Base-by-base conservation (phyloP, 2,329 filamentous ascomycete species). In the Exophiala sp. region DNA sequence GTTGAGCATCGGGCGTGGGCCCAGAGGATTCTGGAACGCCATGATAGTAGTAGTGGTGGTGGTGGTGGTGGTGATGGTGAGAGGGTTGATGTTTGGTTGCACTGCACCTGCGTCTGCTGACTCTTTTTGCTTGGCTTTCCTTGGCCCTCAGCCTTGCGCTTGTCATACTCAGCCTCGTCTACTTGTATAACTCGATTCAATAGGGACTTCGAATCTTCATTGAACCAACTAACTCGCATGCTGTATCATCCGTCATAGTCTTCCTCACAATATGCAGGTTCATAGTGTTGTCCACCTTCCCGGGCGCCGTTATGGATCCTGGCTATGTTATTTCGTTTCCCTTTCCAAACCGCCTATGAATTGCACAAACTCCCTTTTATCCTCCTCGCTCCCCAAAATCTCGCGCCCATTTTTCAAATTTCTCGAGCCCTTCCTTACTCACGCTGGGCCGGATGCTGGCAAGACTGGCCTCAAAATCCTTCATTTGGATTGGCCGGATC, bases 331-430 rank as follows among this genome's bases (percentile, higher is more conserved):
- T 7, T 5, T 10, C 24, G 10, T 27, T 27, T 32, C 29, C 29
- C 29, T 32, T 32, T 32, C 29, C 29, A 32, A 32, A n/a, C 8
- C 7, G 7, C 29, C 29, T 7, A 3, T n/a, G 29, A 32, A n/a
- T 13, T 7, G 3, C 8, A 10, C 29, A n/a, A 9, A 7, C 11
- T 32, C 29, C 23, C 23, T 40, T n/a, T 40, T 55, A 95, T 16
- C 88, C 88, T 29, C 89, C 91, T 34, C 91, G 74, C 69, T 98
- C 93, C 39, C 93, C 93, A 74, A 93, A 98, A 65, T 95, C 85
- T 64, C 68, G 82, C 2, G 93, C 89, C 93, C 93, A 98, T 56
- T 94, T 85, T 68, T 97, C 93, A 66, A 94, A 96, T 64, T 89
- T 80, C 64, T 88, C 85, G 32, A 98, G 69, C 0, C 93, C 89